Evolutionary conservation across 1,139 yeast genomes (phyloP), one percentile per base, ranked within the genome.

Genomic region (Hanseniaspora uvarum): DNA sequence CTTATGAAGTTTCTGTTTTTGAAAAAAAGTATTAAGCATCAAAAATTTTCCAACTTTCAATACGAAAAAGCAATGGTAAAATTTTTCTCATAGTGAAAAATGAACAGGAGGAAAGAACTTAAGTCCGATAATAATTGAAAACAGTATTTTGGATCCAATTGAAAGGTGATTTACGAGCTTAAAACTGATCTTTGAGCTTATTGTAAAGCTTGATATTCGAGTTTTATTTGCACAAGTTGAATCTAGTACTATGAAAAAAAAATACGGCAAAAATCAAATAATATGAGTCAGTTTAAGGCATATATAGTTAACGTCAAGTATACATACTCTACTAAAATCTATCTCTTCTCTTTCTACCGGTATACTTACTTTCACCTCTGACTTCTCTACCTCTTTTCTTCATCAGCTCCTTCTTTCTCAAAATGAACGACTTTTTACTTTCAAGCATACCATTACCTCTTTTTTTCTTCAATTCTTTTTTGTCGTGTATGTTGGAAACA

Each of bases 351-450:
- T 84, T 84, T 71, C 99, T 80, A 45, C 94, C 98, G 3, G 97
- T 86, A 69, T 83, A 92, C 67, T 84, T 87, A 55, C 95, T 85
- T 67, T 92, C 98, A 59, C 76, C 76, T 3, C 97, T 96, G 16
- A 89, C 96, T 46, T 72, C 73, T 66, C 85, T 85, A 56, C 98
- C 98, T 66, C 97, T 80, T 68, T 84, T 85, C 65, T 84, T 83
- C 92, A 85, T 86, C 53, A 89, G 74, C 55, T 86, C 96, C 75
- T 94, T 92, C 86, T 92, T 92, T 68, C 98, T 79, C 63, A 75
- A 75, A 60, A 92, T 88, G 66, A 77, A 92, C 16, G 83, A 94
- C 68, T 87, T 88, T 63, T 77, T 79, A 1, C 86, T 72, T 70
- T 88, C 97, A 28, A 46, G 26, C 44, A 40, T 33, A 40, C 55